phyloP scores from a whole-genome alignment of 108 stramenopile species.

The Nitzschia sp. region DNA sequence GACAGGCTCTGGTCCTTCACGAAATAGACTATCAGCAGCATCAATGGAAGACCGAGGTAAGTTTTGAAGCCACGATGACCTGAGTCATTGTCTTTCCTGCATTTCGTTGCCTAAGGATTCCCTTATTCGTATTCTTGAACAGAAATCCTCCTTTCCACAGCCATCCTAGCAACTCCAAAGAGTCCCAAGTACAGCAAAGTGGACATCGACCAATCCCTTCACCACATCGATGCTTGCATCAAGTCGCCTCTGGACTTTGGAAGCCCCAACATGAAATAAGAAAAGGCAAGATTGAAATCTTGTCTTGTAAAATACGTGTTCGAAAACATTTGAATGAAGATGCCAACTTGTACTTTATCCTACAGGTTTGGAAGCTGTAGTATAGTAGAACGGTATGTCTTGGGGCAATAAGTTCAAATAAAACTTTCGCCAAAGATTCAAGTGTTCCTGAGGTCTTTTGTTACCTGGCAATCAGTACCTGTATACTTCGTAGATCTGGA shows the following conservation, averaged over 20 bases:
- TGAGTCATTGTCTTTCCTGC: background rate
- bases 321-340: too few relatives aligned
- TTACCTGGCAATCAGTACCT: too few relatives aligned
- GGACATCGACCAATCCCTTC: conserved; percentile 42
- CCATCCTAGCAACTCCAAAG: conserved; percentile 36
- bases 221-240: conserved; percentile 42
- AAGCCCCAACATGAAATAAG: conserved; percentile 24
- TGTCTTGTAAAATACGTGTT: background rate
- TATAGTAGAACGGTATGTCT: too few relatives aligned
- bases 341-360: too few relatives aligned
- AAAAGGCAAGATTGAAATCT: too few relatives aligned
- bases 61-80: background rate
- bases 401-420: too few relatives aligned
- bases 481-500: too few relatives aligned
- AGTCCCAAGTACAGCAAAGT: conserved; percentile 27
- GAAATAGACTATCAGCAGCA: background rate
- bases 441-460: too few relatives aligned
- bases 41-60: conserved; percentile 21
- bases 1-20: conserved; percentile 30
- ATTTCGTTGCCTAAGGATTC: too few relatives aligned
- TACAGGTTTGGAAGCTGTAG: too few relatives aligned
- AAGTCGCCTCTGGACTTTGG: conserved; percentile 43
- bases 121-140: too few relatives aligned
- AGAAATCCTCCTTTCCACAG: conserved; percentile 35
- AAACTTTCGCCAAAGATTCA: too few relatives aligned